Base-by-base conservation (phyloP, 441 rosid species). In the Croton laevigatus region DNA sequence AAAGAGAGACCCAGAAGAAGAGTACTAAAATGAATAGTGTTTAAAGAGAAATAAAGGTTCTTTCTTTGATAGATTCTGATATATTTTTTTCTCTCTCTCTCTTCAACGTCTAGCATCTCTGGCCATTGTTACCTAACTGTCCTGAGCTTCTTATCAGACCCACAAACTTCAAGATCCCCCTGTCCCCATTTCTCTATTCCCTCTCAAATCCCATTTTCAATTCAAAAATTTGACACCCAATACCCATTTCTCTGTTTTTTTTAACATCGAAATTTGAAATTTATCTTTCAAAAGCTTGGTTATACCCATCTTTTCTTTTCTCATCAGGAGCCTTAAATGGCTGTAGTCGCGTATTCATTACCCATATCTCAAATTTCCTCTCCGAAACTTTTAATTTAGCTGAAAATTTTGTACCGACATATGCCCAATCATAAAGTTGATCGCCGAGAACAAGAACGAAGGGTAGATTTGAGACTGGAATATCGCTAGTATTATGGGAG, bases 401-500 rank as follows among this genome's bases (percentile, higher is more conserved):
- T 5, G 8, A 65, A 40, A 70, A 17, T 7, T 64, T 57, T 58
- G 49, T 11, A 45, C 46, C 70, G 16, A 36, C 75, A 53, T 68
- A 68, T 76, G 80, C 80, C 64, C 70, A 68, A 23, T 61, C 40
- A 17, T 44, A 49, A 62, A 60, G 38, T 54, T 74, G 65, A 55
- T 66, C 40, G 53, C 16, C 38, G 27, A 32, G 10, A 17, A 40
- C 51, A 53, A 68, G 48, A 44, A 68, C 20, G 13, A 19, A 8
- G 53, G 11, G 19, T 36, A 16, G 66, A 66, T 71, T 69, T 13
- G 8, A 36, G 13, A 34, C 58, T 70, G 10, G 79, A 3, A 13
- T 42, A 48, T 69, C 12, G 40, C n/a, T 54, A 32, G 52, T 69
- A 74, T 40, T 20, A 91, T 94, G 97, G 98, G 96, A 85, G 91